Evolutionary conservation across 192 early-diverging fungal genomes (phyloP), one percentile per base, ranked within the genome.

Genomic region (Coemansia sp.): DNA sequence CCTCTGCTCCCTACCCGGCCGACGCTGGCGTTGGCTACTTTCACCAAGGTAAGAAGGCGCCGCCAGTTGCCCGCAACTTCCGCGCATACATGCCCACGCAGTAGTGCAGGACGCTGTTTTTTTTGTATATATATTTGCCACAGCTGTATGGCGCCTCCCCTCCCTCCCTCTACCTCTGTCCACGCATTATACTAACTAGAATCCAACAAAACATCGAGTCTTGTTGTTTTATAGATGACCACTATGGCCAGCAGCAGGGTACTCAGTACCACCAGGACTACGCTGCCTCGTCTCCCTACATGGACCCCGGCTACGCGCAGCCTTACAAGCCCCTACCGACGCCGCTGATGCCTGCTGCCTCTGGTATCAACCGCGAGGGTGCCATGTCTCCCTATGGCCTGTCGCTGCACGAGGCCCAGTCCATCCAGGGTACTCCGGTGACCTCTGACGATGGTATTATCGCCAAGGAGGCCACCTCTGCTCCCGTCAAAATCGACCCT

Each of bases 1-100:
- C 50, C 18, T 53, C 39, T 27, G 62, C 62, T n/a, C 61, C 41
- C 35, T 53, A 53, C 35, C 40, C 41, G 18, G 62, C 58, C 62
- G 70, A 77, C 66, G 73, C 73, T 18, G 73, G 73, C 73, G 73
- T 64, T 62, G 78, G 78, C 64, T 81, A 75, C 67, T 81, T 73
- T 49, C 62, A 73, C 38, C 78, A 75, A 45, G 69, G 69, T 70
- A 70, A 64, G 69, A 53, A 3, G 24, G 24, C 24, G 24, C 44
- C 18, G 18, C 44, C n/a, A 13, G 37, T 39, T 40, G 11, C 39
- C 11, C 40, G 40, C 40, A 41, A 15, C 61, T 8, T 45, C 40
- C 22, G 59, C 59, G 39, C 59, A 30, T 39, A 34, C 39, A 41
- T 13, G 4, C 44, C 1, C 44, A 18, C 15, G 44, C 18, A 47